Percentiles rank a stretch among this genome's conserved stretches.
phyloP scores from a whole-genome alignment of 257 asterid genomes.

The Solanum pinnatisectum region DNA sequence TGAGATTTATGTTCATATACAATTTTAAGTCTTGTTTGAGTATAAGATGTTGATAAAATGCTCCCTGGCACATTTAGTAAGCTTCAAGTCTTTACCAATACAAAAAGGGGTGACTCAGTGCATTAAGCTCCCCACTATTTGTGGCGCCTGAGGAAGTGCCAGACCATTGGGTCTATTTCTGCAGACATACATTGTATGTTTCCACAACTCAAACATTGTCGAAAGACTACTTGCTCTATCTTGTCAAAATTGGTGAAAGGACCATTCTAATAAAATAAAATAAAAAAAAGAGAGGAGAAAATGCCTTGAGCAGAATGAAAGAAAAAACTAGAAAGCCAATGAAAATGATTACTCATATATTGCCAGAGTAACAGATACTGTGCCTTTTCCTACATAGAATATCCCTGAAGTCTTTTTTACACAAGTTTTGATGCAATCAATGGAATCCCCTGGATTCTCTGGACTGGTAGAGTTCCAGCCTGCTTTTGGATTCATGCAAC shows the following conservation, averaged over 20 bases:
- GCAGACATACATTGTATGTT: background rate
- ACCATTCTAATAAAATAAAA: background rate
- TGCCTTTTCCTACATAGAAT: background rate
- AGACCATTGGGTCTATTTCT: background rate
- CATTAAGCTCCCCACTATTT: background rate
- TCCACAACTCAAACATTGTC: background rate
- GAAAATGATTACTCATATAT: background rate
- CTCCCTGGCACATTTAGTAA: background rate
- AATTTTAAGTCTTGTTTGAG: background rate
- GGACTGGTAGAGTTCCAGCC: constrained; percentile 31
- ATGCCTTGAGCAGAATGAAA: background rate
- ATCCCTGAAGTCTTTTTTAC: background rate
- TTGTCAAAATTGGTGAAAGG: background rate
- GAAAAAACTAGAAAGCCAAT: background rate
- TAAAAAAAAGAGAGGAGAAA: background rate
- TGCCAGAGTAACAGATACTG: background rate
- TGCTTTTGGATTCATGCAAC: constrained; percentile 20
- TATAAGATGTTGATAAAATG: background rate
- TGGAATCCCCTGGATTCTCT: constrained; percentile 24
- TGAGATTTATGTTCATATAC: background rate
- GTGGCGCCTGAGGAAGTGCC: background rate
- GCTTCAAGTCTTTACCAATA: background rate
- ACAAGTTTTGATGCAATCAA: background rate
- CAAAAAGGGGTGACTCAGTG: constrained; percentile 14
- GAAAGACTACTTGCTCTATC: background rate